Percentiles rank a stretch among this genome's conserved stretches.
phyloP scores from a whole-genome alignment of 2,329 filamentous ascomycete genomes.

The Xylariales sp. region DNA sequence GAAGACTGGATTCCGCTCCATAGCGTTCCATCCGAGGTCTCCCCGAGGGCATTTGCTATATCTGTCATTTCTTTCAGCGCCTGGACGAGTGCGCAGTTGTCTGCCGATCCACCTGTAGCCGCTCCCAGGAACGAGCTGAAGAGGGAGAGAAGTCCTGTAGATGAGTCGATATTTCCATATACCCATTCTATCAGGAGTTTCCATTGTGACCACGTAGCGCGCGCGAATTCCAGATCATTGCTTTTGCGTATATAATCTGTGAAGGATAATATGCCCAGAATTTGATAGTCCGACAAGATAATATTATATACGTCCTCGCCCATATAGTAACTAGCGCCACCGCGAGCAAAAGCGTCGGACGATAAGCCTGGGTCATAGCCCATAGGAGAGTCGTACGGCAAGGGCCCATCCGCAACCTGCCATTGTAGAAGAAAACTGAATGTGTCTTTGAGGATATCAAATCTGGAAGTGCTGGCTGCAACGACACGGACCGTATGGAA shows the following conservation, averaged over 20 bases:
- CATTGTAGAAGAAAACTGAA: slow-evolving; percentile 23
- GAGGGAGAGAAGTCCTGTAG: slow-evolving; percentile 12
- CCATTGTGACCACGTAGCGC: too few relatives aligned
- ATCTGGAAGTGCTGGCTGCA: slow-evolving; percentile 26
- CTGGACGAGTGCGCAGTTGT: slow-evolving; percentile 12
- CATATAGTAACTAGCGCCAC: slow-evolving; percentile 4
- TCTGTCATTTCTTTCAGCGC: slow-evolving; percentile 9
- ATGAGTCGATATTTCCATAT: slow-evolving; percentile 8
- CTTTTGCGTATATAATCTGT: too few relatives aligned
- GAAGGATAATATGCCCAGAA: too few relatives aligned
- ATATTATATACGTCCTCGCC: slow-evolving; percentile 18
- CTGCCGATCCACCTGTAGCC: slow-evolving; percentile 9
- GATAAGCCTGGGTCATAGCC: slow-evolving; percentile 11
- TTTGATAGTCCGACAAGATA: slow-evolving; percentile 11
- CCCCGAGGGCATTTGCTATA: slow-evolving; percentile 8
- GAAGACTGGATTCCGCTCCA: background rate
- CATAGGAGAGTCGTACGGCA: slow-evolving; percentile 10
- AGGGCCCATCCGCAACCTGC: slow-evolving; percentile 9
- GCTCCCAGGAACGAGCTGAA: slow-evolving; percentile 11
- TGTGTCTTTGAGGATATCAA: slow-evolving; percentile 28
- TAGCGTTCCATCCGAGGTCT: slow-evolving; percentile 11
- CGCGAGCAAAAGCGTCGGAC: background rate
- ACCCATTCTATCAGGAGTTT: slow-evolving; percentile 9
- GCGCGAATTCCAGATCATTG: too few relatives aligned
- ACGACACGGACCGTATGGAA: slow-evolving; percentile 34